Evolutionary conservation across 495 filamentous ascomycete genomes (phyloP).

Genomic region (Hyaloscypha finlandica): DNA sequence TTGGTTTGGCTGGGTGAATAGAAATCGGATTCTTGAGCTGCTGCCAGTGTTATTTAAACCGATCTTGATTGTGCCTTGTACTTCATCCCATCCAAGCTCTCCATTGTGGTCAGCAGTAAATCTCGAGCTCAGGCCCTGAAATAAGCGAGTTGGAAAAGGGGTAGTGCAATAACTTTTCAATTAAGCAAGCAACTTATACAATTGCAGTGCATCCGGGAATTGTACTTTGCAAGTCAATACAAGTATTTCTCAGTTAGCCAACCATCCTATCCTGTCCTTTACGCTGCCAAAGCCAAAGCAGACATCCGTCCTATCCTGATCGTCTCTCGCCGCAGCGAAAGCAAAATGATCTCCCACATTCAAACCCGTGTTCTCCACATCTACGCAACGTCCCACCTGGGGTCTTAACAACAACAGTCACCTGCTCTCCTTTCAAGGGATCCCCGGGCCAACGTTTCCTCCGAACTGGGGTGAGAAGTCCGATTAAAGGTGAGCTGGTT

Average conservation of each 20-base stretch:
- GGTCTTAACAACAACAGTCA: conserved; percentile 36
- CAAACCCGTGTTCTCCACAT: conserved; percentile 50
- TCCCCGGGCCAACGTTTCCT: background rate
- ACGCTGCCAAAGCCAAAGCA: background rate
- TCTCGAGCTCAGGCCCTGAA: too few species aligned
- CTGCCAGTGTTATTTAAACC: background rate
- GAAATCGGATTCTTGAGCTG: too few species aligned
- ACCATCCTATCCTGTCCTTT: background rate
- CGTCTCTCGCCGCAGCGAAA: conserved; percentile 41
- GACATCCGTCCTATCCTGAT: background rate
- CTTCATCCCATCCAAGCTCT: background rate
- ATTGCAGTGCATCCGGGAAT: background rate
- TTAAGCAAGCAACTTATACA: background rate
- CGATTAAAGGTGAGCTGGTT: conserved; percentile 9
- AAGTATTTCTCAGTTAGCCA: background rate
- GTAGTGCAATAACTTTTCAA: too few species aligned
- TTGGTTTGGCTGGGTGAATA: background rate
- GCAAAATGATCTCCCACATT: conserved; percentile 50
- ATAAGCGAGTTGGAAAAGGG: too few species aligned
- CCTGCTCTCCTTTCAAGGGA: conserved; percentile 16
- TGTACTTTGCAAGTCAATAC: background rate
- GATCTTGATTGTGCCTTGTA: background rate
- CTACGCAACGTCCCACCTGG: conserved; percentile 44
- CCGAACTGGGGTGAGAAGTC: conserved; percentile 21
- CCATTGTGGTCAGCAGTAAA: too few species aligned